Evolutionary conservation across 352 stramenopile species (phyloP), one percentile per base, ranked within the genome.

Genomic region (Phytophthora citrophthora): DNA sequence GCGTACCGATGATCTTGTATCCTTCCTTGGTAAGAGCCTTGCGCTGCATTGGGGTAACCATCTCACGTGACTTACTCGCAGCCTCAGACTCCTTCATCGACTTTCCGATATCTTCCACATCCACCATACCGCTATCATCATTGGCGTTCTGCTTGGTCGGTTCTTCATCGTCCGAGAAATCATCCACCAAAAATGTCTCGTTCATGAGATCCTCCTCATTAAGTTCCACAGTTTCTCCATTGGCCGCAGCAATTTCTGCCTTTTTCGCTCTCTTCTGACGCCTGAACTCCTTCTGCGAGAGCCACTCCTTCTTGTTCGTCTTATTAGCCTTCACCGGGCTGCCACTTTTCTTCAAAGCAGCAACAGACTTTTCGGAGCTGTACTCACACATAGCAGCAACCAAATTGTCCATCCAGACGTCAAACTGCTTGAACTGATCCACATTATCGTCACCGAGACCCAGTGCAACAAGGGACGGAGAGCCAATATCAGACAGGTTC

Each of bases 1-100:
- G 97, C 3, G 93, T 98, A 15, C 97, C 97, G 67, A 99, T 99
- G 62, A 99, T 91, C 68, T 98, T 98, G 79, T 99, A 99, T 10
- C 97, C 97, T 83, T 99, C 96, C 73, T 99, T 99, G 20, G 95
- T 98, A 1, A 98, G 75, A 75, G 84, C 69, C 82, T 97, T 89
- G 62, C 90, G 86, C 70, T 99, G 97, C 77, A 97, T 96, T 1
- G 89, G 89, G 7, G 96, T 99, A 10, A 99, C 89, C 96, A 99
- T 99, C 68, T 98, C 95, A 6, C 81, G 80, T 18, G 81, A 89
- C 38, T 88, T 70, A 16, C 57, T 83, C 0, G 81, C 83, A 0
- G 81, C 88, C 56, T 91, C 81, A 2, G 86, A 88, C 55, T 95
- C 86, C 54, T 94, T 93, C 81, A 97, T 95, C 32, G 79, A 87